Evolutionary conservation across 164 flowering plant species (phyloP), one percentile per base, ranked within the genome.

Genomic region (Amborella trichopoda): DNA sequence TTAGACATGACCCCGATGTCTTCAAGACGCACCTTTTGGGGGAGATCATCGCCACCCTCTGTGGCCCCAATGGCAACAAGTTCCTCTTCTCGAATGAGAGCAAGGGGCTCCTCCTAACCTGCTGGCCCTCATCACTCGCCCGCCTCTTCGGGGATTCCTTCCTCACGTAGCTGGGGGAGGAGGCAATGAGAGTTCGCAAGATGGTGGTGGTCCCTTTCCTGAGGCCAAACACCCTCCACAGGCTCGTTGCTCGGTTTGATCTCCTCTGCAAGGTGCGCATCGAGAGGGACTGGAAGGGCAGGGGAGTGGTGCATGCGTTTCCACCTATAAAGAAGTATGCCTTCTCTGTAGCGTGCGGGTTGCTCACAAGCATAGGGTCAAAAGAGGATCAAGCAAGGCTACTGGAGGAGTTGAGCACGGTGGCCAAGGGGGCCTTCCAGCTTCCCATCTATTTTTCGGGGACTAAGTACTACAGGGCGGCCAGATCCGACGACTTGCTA

Each of bases 51-150:
- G 69, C 61, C 0, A 62, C 65, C 23, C 44, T 71, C 4, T 72
- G 73, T 30, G 68, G 76, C 11, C 68, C 69, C 0, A 27, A 28
- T 18, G 75, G 69, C 0, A 56, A 72, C 64, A 72, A 68, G 26
- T 59, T 68, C 38, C 54, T 72, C 39, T 72, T 68, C 55, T 54
- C 71, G 48, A 65, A 60, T 18, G 73, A 72, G n/a, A n/a, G n/a
- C n/a, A 58, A 46, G 40, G 39, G 38, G 23, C 32, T 51, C n/a
- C 51, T 58, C 28, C 26, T 45, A 28, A 58, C 62, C 38, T 58
- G 56, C 44, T 57, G 61, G 61, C 61, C 61, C 19, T 10, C 1
- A 26, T 57, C 49, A 26, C 61, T 57, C 24, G 52, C 45, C 40
- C 50, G 40, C 21, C 2, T 51, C 18, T 50, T 58, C 26, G 62